These are phyloP conservation scores for Tolypocladium endophyticum DNA, from an alignment of 2,329 filamentous ascomycete species.

Conservation along the genomic window DNA sequence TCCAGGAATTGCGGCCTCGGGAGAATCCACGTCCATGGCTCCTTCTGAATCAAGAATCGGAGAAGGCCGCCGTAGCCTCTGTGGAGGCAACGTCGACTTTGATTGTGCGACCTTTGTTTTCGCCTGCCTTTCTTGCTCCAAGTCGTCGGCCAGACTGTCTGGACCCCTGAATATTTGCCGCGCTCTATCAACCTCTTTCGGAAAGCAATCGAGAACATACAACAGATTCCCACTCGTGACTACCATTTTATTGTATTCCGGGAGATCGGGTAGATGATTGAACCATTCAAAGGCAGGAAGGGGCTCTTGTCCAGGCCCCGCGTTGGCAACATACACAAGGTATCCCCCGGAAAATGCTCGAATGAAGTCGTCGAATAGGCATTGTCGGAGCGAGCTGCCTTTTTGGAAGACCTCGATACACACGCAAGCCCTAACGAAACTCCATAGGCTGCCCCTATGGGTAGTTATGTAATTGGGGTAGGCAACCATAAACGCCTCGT, in stretches of 20 bases:
- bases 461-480: slow-evolving; percentile 34
- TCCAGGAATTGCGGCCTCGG: background rate
- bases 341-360: slow-evolving; percentile 31
- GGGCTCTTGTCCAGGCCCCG: slow-evolving; percentile 13
- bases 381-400: slow-evolving; percentile 24
- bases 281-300: slow-evolving; percentile 32
- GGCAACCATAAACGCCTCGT: slow-evolving; percentile 23
- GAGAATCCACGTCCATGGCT: slow-evolving; percentile 2
- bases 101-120: background rate
- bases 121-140: background rate
- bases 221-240: slow-evolving; percentile 25
- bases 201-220: slow-evolving; percentile 21
- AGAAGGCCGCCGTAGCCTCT: background rate
- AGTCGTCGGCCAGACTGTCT: background rate
- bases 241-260: slow-evolving; percentile 19
- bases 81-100: background rate
- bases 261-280: slow-evolving; percentile 16
- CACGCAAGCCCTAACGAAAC: slow-evolving; percentile 35
- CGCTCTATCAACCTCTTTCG: slow-evolving; percentile 16
- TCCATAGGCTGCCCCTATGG: slow-evolving; percentile 24
- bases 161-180: background rate
- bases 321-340: slow-evolving; percentile 25
- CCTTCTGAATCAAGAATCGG: background rate
- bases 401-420: slow-evolving; percentile 28
- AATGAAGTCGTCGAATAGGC: slow-evolving; percentile 43